Evolutionary conservation across 1,284 basidiomycete genomes (phyloP).

Genomic region (Trichosporon asahii): DNA sequence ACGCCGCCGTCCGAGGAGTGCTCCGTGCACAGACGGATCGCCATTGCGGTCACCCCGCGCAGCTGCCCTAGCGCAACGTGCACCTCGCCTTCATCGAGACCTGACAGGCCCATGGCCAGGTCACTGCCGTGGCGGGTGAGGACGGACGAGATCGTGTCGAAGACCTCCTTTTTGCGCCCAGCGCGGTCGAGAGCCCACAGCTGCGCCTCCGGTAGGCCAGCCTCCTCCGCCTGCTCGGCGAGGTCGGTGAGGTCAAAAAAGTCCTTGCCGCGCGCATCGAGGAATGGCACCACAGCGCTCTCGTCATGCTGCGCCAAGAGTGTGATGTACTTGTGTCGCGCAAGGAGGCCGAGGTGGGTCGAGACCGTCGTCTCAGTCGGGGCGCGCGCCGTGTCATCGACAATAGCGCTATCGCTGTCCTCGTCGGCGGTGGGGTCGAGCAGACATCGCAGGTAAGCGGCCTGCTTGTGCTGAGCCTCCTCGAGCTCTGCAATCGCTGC

Average conservation of each 20-base stretch:
- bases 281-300: conserved; percentile 62
- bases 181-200: conserved; percentile 74
- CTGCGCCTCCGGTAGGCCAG: conserved; percentile 68
- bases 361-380: conserved; percentile 32
- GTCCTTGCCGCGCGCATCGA: conserved; percentile 60
- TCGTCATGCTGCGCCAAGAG: conserved; percentile 72
- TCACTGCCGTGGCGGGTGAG: conserved; percentile 59
- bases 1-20: conserved; percentile 59
- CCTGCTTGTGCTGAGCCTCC: conserved; percentile 58
- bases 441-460: conserved; percentile 74
- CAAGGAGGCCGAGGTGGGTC: conserved; percentile 54
- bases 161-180: conserved; percentile 64
- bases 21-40: conserved; percentile 65
- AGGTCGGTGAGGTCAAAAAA: conserved; percentile 63
- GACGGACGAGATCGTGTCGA: conserved; percentile 64
- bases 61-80: conserved; percentile 51
- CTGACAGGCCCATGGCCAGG: conserved; percentile 56
- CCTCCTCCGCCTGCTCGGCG: conserved; percentile 63
- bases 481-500: conserved; percentile 41
- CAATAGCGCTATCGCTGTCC: conserved; percentile 12
- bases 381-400: conserved; percentile 18
- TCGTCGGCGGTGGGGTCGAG: conserved; percentile 61
- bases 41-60: conserved; percentile 46
- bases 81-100: conserved; percentile 40
- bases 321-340: conserved; percentile 64